Evolutionary conservation across 164 flowering plant genomes (phyloP), one percentile per base, ranked within the genome.

Genomic region (Chimonanthus praecox): DNA sequence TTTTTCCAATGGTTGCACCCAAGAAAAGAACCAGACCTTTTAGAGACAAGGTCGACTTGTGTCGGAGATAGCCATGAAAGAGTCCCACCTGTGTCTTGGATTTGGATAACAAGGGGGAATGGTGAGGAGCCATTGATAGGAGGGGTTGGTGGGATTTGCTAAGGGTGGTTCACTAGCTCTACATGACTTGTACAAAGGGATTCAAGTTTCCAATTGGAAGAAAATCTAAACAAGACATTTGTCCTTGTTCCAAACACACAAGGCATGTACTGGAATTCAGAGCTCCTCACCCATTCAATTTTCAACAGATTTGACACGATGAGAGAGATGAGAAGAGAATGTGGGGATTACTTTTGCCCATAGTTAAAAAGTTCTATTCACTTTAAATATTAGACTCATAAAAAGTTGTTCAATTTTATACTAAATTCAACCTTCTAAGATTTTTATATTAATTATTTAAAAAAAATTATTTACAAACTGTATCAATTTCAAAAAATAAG

Each of bases 131-230:
- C 33, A 48, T 21, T 4, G 62, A 6, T n/a, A 69, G 33, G 4
- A 6, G 49, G 45, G 71, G 46, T 69, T 49, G 71, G 45, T 69
- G 49, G 61, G 70, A 68, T 68, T 68, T 47, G 70, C 58, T n/a
- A 20, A 48, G 54, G 70, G 58, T 48, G 18, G 70, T 48, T 68
- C 20, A 68, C 70, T 68, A 47, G 50, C 54, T 16, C 60, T 49
- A 15, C n/a, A 9, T 21, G 9, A 33, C 43, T 50, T 69, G 61
- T 33, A 5, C 8, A 18, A 7, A 50, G 46, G 11, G 50, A n/a
- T 48, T 50, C 8, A 21, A 69, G 49, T 33, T 63, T 63, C 44
- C 10, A 20, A 63, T 6, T 10, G 44, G 4, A 9, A n/a, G n/a
- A 68, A 47, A 68, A 45, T 9, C n/a, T 10, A 65, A 13, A 21